phyloP scores from a whole-genome alignment of 2,329 filamentous ascomycete genomes.

The Microdochium nivale region DNA sequence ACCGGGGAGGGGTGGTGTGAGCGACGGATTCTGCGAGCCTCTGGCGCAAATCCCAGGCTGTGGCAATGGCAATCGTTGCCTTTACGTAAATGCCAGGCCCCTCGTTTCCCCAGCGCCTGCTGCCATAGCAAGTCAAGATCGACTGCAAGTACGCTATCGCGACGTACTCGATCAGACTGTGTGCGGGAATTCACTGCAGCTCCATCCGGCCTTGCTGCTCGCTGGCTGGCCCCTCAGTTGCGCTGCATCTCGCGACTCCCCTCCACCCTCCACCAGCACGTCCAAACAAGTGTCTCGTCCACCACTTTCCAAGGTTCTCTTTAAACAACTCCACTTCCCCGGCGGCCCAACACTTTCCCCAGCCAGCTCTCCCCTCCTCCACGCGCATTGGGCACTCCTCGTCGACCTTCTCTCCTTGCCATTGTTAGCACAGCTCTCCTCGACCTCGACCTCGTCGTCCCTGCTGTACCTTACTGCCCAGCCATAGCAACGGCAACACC shows the following conservation, averaged over 20 bases:
- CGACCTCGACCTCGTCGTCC: not conserved
- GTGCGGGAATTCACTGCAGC: not conserved
- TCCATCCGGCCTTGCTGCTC: not conserved
- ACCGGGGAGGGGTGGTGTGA: too few species aligned
- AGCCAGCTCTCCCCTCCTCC: not conserved
- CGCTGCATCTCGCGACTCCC: not conserved
- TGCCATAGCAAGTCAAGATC: too few species aligned
- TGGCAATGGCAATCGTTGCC: not conserved
- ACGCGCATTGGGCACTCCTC: not conserved
- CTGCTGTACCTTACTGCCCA: not conserved
- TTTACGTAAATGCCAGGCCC: not conserved
- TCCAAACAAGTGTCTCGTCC: not conserved
- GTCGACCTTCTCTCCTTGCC: not conserved
- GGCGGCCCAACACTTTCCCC: not conserved
- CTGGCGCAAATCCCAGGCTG: not conserved
- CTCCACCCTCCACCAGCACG: not conserved
- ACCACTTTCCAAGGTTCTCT: not conserved
- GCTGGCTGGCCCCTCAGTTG: not conserved
- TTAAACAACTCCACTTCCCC: not conserved
- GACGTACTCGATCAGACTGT: too few species aligned
- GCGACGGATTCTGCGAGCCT: too few species aligned
- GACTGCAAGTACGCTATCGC: too few species aligned
- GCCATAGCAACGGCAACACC: not conserved
- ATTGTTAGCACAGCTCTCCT: not conserved
- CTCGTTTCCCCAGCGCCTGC: not conserved